Conservation (phyloP, 2,329 filamentous ascomycete genomes). For the Beauveria bassiana region DNA sequence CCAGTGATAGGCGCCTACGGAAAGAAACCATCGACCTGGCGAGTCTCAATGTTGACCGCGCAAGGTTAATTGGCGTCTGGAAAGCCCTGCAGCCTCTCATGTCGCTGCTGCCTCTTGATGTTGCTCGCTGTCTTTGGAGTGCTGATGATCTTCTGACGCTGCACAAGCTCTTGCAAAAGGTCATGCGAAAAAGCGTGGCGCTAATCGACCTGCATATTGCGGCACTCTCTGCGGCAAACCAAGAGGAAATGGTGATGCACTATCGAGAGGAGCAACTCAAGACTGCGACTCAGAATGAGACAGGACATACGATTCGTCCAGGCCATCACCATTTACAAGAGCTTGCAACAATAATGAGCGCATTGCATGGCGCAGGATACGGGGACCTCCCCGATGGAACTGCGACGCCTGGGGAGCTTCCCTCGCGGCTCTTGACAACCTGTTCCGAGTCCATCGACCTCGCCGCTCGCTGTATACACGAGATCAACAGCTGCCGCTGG, state of each 20-base stretch:
- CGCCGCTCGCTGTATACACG: slow-evolving; percentile 18
- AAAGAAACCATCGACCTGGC: slow-evolving; percentile 18
- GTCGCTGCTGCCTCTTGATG: slow-evolving; percentile 37
- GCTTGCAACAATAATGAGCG: background rate
- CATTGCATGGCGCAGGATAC: background rate
- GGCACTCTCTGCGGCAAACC: slow-evolving; percentile 15
- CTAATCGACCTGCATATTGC: slow-evolving; percentile 35
- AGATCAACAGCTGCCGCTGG: slow-evolving; percentile 24
- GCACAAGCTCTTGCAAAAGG: slow-evolving; percentile 26
- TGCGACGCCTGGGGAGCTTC: background rate
- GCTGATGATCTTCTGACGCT: slow-evolving; percentile 34
- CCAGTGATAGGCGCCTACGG: slow-evolving; percentile 19
- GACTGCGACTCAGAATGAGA: background rate
- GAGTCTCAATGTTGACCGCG: slow-evolving; percentile 21
- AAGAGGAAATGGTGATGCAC: slow-evolving; percentile 15
- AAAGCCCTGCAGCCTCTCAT: slow-evolving; percentile 31
- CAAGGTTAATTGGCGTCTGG: slow-evolving; percentile 25
- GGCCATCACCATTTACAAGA: background rate
- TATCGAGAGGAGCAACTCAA: background rate
- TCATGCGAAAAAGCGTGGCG: slow-evolving; percentile 26
- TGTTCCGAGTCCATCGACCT: slow-evolving; percentile 19
- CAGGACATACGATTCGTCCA: background rate
- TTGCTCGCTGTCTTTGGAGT: slow-evolving; percentile 37
- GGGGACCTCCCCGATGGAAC: background rate
- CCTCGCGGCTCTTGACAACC: slow-evolving; percentile 21